phyloP scores from a whole-genome alignment of 2,329 filamentous ascomycete genomes.

The Penicillium rolfsii region DNA sequence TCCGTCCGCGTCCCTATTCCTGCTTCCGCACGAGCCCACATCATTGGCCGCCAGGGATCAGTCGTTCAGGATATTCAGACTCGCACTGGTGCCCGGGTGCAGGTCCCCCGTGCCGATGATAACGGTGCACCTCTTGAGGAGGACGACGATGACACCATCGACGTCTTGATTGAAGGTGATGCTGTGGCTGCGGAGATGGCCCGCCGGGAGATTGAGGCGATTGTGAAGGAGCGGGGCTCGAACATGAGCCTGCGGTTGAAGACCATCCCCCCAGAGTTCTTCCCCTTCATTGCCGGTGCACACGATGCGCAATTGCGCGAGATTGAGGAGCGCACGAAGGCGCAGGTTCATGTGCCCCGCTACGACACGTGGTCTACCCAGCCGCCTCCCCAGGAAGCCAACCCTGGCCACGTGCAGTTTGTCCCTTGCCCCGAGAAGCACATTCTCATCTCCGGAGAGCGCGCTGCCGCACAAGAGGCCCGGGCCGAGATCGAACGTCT shows the following conservation, averaged over 20 bases:
- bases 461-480: slow-evolving; percentile 76
- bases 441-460: slow-evolving; percentile 86
- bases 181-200: slow-evolving; percentile 83
- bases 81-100: slow-evolving; percentile 85
- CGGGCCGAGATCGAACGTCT: slow-evolving; percentile 79
- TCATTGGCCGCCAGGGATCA: slow-evolving; percentile 89
- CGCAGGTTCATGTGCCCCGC: slow-evolving; percentile 80
- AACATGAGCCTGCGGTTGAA: slow-evolving; percentile 80
- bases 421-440: slow-evolving; percentile 71
- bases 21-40: slow-evolving; percentile 78
- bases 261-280: slow-evolving; percentile 87
- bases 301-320: slow-evolving; percentile 69
- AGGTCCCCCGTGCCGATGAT: slow-evolving; percentile 81
- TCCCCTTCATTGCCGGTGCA: slow-evolving; percentile 88
- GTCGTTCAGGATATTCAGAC: slow-evolving; percentile 90
- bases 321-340: slow-evolving; percentile 72
- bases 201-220: slow-evolving; percentile 79
- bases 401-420: slow-evolving; percentile 71
- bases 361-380: slow-evolving; percentile 74
- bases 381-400: slow-evolving; percentile 66
- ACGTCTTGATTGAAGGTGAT: slow-evolving; percentile 89
- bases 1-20: slow-evolving; percentile 78
- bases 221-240: slow-evolving; percentile 82
- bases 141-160: slow-evolving; percentile 74
- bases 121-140: slow-evolving; percentile 69